Conservation (phyloP, 805 yeast species). For the Nakazawaea molendinolei region DNA sequence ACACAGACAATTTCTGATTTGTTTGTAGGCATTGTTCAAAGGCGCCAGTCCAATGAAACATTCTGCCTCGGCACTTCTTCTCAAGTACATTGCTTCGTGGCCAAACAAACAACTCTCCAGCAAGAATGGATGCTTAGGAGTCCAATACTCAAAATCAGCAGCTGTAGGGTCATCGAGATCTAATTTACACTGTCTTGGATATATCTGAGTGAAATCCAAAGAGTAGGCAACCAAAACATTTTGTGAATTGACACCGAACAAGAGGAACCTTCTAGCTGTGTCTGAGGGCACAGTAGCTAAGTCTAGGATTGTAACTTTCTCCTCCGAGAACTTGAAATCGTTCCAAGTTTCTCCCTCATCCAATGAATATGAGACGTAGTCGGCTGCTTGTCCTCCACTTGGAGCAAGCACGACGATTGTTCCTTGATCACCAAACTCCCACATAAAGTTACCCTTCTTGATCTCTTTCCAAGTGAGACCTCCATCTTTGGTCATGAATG, state of each 20-base stretch:
- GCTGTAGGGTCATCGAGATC: slow-evolving; percentile 34
- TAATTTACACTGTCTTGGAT: slow-evolving; percentile 48
- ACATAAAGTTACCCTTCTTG: slow-evolving; percentile 65
- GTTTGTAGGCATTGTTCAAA: slow-evolving; percentile 48
- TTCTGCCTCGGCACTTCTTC: slow-evolving; percentile 49
- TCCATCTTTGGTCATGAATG: slow-evolving; percentile 83
- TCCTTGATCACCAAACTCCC: slow-evolving; percentile 98
- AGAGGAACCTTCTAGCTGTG: slow-evolving; percentile 70
- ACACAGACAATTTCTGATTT: slow-evolving; percentile 70
- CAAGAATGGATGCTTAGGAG: slow-evolving; percentile 50
- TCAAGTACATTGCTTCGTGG: slow-evolving; percentile 53
- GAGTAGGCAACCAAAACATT: slow-evolving; percentile 30
- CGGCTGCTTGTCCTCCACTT: slow-evolving; percentile 49
- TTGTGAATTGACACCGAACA: slow-evolving; percentile 46
- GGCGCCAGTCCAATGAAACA: slow-evolving; percentile 72
- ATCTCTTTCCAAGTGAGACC: slow-evolving; percentile 86
- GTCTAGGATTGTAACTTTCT: slow-evolving; percentile 53
- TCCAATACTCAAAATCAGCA: slow-evolving; percentile 60
- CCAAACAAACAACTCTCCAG: slow-evolving; percentile 61
- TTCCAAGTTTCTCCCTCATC: slow-evolving; percentile 81
- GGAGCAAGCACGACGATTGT: slow-evolving; percentile 67
- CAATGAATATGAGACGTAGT: slow-evolving; percentile 54
- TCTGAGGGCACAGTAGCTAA: slow-evolving; percentile 89
- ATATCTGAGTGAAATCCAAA: slow-evolving; percentile 50
- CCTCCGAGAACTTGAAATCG: slow-evolving; percentile 54